phyloP scores from a whole-genome alignment of 2,329 filamentous ascomycete species.

The Tolypocladium album region DNA sequence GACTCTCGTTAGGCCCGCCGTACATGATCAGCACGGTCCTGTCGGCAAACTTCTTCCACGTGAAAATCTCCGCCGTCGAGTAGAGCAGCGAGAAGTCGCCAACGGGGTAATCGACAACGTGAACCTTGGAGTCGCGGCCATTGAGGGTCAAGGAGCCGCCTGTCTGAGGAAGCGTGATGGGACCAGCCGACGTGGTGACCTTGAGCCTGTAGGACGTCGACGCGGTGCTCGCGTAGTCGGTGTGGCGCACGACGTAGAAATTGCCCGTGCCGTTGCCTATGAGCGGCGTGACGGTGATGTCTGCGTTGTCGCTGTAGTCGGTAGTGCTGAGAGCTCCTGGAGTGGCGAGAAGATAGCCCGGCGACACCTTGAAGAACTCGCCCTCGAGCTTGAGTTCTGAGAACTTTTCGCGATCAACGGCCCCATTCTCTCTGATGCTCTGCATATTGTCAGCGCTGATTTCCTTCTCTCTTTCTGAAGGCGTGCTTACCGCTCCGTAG shows the following conservation, averaged over 20 bases:
- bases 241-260: slow-evolving; percentile 60
- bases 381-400: slow-evolving; percentile 67
- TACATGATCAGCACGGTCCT: slow-evolving; percentile 55
- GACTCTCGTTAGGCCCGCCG: slow-evolving; percentile 47
- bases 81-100: slow-evolving; percentile 51
- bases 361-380: slow-evolving; percentile 64
- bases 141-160: slow-evolving; percentile 45
- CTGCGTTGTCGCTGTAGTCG: slow-evolving; percentile 38
- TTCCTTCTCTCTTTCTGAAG: not conserved
- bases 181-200: slow-evolving; percentile 47
- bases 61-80: slow-evolving; percentile 60
- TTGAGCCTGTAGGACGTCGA: slow-evolving; percentile 53
- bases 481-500: slow-evolving; percentile 31
- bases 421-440: slow-evolving; percentile 56
- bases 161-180: slow-evolving; percentile 46
- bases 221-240: slow-evolving; percentile 47
- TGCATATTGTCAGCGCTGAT: not conserved
- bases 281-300: slow-evolving; percentile 52
- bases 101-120: slow-evolving; percentile 56
- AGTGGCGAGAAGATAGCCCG: slow-evolving; percentile 53
- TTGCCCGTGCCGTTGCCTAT: slow-evolving; percentile 39
- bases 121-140: slow-evolving; percentile 56
- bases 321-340: slow-evolving; percentile 39
- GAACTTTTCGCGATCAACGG: slow-evolving; percentile 63
- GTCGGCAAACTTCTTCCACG: slow-evolving; percentile 52